Conservation (phyloP, 495 filamentous ascomycete genomes). For the Neurospora terricola region DNA sequence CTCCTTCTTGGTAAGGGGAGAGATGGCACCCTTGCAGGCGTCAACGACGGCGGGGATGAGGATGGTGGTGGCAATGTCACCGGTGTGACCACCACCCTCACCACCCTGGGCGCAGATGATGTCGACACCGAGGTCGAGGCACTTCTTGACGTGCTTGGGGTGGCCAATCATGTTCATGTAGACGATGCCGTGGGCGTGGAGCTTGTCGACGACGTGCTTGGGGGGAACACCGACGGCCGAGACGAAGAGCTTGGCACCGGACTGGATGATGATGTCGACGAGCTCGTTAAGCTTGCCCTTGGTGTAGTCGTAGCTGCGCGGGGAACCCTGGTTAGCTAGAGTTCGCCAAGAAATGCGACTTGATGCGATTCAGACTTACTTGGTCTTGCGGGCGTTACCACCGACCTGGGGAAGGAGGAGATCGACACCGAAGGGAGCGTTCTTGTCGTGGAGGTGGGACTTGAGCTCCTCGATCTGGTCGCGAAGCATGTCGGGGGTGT, state of each 20-base stretch:
- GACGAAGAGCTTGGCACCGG: slow-evolving; percentile 86
- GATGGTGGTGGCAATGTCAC: slow-evolving; percentile 61
- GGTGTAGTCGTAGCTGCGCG: slow-evolving; percentile 90
- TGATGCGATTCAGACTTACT: slow-evolving; percentile 43
- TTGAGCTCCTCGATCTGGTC: slow-evolving; percentile 96
- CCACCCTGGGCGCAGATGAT: slow-evolving; percentile 81
- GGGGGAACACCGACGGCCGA: slow-evolving; percentile 94
- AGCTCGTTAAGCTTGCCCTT: slow-evolving; percentile 95
- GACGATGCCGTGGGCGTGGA: slow-evolving; percentile 78
- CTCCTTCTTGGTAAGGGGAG: slow-evolving; percentile 72
- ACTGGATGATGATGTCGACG: slow-evolving; percentile 84
- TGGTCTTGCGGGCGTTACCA: slow-evolving; percentile 86
- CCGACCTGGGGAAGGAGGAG: slow-evolving; percentile 90
- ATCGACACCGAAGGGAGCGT: slow-evolving; percentile 97
- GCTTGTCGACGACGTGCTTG: slow-evolving; percentile 72
- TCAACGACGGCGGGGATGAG: slow-evolving; percentile 79
- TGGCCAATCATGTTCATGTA: slow-evolving; percentile 99
- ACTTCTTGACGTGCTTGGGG: slow-evolving; percentile 96
- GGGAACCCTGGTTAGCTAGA: slow-evolving; percentile 6
- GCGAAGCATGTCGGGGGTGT: slow-evolving; percentile 91
- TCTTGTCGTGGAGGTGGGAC: slow-evolving; percentile 81
- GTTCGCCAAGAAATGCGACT: not conserved
- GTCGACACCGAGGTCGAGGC: slow-evolving; percentile 80
- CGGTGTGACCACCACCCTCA: slow-evolving; percentile 76
- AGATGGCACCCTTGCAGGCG: slow-evolving; percentile 69